A percentile compares a stretch with the other conserved stretches of the same genome.
Conservation (phyloP, 139 green algal species). For the Edaphochlamys debaryana region DNA sequence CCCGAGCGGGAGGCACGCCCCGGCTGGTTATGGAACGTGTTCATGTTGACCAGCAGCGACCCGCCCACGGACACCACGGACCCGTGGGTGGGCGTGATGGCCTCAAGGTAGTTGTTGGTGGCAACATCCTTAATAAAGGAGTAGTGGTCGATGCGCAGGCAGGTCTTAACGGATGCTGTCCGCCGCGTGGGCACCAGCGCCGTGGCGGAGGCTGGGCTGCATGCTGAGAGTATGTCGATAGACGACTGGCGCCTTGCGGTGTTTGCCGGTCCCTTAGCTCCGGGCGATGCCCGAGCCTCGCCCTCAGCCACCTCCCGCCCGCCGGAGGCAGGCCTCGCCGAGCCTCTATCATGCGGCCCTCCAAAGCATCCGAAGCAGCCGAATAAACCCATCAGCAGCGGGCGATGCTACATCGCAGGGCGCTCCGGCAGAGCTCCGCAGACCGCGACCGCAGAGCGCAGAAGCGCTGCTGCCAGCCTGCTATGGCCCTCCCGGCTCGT, state of each 20-base stretch:
- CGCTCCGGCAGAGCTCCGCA: no score
- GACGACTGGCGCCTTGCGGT: background rate
- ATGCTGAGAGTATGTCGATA: background rate
- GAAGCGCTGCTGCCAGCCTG: no score
- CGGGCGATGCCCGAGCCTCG: no score
- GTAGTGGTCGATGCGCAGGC: constrained; percentile 31
- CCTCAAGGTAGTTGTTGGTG: constrained; percentile 25
- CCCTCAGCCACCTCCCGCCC: no score
- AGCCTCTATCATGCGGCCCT: no score
- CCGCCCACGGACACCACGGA: background rate
- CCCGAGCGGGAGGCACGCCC: background rate
- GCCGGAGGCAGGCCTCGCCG: no score
- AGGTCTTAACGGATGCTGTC: constrained; percentile 19
- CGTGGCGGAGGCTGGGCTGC: background rate
- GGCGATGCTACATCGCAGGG: no score
- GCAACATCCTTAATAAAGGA: constrained; percentile 21
- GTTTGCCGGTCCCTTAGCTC: no score
- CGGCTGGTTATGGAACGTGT: background rate
- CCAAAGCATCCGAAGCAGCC: background rate
- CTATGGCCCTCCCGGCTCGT: no score
- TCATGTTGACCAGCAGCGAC: background rate
- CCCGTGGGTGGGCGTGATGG: constrained; percentile 10
- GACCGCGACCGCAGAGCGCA: no score
- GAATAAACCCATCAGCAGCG: background rate
- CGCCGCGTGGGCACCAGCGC: constrained; percentile 3